Percentiles rank a stretch among this genome's conserved stretches.
These are phyloP conservation scores for Forsythia suspensa DNA, from an alignment of 257 asterid genomes.

Conservation along the genomic window DNA sequence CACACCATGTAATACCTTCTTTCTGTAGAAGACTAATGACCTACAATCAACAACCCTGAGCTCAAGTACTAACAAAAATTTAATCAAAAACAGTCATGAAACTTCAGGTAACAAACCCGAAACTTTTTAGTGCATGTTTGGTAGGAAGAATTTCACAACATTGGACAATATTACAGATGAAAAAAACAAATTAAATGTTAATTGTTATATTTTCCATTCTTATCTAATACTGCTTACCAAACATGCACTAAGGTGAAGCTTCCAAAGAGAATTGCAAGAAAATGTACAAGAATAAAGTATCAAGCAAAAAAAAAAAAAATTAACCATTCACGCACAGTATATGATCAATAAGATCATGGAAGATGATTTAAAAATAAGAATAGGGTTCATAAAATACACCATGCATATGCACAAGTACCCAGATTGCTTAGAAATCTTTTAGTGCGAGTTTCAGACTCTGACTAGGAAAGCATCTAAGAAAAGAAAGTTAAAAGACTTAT, in stretches of 20 bases:
- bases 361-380: neutral
- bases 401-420: neutral
- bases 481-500: neutral
- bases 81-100: neutral
- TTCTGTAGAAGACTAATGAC: conserved; percentile 59
- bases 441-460: neutral
- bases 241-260: neutral
- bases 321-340: no score
- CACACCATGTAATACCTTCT: conserved; percentile 70
- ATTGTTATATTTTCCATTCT: neutral
- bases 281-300: no score
- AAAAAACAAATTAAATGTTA: neutral
- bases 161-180: neutral
- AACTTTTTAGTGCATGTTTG: neutral
- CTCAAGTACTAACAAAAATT: neutral
- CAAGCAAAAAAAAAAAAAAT: no score
- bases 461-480: neutral
- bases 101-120: neutral
- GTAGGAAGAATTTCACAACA: neutral
- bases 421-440: neutral
- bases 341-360: neutral
- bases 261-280: no score
- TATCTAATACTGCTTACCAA: neutral
- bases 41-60: conserved; percentile 39
- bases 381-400: neutral